These are phyloP conservation scores for Xylaria flabelliformis DNA, from an alignment of 495 filamentous ascomycete genomes.

Conservation along the genomic window DNA sequence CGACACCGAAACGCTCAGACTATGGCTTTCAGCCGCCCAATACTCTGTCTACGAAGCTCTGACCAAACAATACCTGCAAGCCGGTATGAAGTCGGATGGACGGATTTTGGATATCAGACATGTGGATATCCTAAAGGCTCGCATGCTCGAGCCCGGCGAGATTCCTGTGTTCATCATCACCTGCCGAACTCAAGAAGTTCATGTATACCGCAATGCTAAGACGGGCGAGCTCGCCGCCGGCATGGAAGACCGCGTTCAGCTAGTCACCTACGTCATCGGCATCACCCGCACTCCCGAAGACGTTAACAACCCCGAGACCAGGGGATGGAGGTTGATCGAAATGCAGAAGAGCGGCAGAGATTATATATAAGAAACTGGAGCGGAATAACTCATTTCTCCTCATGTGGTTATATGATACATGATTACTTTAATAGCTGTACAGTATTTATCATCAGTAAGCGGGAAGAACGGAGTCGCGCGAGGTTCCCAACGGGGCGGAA, in stretches of 20 bases:
- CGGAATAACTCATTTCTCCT: conserved; percentile 17
- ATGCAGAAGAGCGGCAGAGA: conserved; percentile 98
- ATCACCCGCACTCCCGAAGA: conserved; percentile 92
- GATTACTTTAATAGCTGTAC: conserved; percentile 38
- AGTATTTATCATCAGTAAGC: conserved; percentile 34
- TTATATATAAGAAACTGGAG: conserved; percentile 63
- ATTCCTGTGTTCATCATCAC: conserved; percentile 97
- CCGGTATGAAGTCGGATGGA: conserved; percentile 91
- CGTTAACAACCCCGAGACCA: conserved; percentile 93
- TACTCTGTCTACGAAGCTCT: conserved; percentile 93
- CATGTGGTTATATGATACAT: conserved; percentile 31
- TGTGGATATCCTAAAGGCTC: conserved; percentile 87
- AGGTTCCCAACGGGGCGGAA: conserved; percentile 22
- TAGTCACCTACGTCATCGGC: conserved; percentile 97
- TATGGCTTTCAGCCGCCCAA: conserved; percentile 95
- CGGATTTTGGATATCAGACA: conserved; percentile 92
- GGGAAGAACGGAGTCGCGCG: conserved; percentile 26
- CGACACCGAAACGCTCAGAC: conserved; percentile 85
- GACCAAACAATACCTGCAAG: conserved; percentile 90
- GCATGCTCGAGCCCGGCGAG: conserved; percentile 94
- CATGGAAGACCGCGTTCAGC: conserved; percentile 98
- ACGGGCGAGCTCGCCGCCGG: conserved; percentile 89
- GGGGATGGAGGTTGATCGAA: conserved; percentile 96
- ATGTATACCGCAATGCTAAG: conserved; percentile 93
- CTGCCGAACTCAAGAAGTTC: conserved; percentile 96